Percentiles rank a stretch among this genome's conserved stretches.
phyloP scores from a whole-genome alignment of 257 asterid genomes.

The Nicotiana attenuata region DNA sequence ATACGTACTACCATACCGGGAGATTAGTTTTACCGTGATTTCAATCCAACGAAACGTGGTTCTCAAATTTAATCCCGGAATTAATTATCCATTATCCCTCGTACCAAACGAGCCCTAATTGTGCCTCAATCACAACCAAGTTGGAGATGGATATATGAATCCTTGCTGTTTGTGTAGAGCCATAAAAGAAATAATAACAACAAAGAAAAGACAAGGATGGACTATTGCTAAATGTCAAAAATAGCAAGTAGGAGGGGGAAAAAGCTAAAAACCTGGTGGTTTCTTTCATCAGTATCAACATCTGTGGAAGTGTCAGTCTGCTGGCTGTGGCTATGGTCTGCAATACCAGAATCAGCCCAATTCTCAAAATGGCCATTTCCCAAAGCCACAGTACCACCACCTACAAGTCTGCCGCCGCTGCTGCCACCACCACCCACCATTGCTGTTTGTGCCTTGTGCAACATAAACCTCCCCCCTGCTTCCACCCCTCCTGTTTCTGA shows the following conservation, averaged over 20 bases:
- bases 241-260: background rate
- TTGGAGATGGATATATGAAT: background rate
- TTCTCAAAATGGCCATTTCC: conserved; percentile 55
- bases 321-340: conserved; percentile 53
- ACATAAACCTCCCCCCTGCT: conserved; percentile 48
- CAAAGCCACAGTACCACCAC: conserved; percentile 32
- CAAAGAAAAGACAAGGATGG: background rate
- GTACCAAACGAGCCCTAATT: too few relatives aligned
- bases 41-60: too few relatives aligned
- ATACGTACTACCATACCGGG: too few relatives aligned
- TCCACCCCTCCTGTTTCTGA: conserved; percentile 42
- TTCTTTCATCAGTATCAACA: conserved; percentile 41
- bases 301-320: conserved; percentile 56
- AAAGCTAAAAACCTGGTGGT: conserved; percentile 23
- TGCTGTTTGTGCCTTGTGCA: conserved; percentile 26
- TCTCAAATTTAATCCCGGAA: too few relatives aligned
- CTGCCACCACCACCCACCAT: conserved; percentile 24
- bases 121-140: background rate
- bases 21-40: too few relatives aligned
- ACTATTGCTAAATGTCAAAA: background rate
- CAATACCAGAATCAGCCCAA: conserved; percentile 53
- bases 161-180: background rate
- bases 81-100: too few relatives aligned
- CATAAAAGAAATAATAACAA: background rate
- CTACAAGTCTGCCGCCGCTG: background rate